Base-by-base conservation (phyloP, 805 yeast genomes). In the Teunomyces stri region DNA sequence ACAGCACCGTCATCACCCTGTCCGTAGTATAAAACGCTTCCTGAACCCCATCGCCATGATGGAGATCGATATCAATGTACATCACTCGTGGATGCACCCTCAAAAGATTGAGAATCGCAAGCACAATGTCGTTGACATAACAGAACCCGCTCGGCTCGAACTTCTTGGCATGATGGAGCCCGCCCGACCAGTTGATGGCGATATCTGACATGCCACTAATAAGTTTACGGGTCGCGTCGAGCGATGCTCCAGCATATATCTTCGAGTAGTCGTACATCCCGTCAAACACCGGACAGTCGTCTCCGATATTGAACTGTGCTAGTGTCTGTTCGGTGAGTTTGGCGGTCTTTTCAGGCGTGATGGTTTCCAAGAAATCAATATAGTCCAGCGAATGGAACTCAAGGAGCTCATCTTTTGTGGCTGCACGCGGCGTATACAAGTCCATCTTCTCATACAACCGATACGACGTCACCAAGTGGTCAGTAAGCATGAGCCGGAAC, bases 31-130 rank as follows among this genome's bases (percentile, higher is more conserved):
- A 88, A 61, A 92, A 92, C 0, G 97, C 97, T 66, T 92, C 98
- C 66, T 92, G 96, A 15, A 92, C 98, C 54, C 98, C 98, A 67
- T 92, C 98, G 39, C 98, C 98, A 62, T 92, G 98, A 65, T 92
- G 98, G 11, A 92, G 80, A 65, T 92, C 98, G 47, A 90, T 91
- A 66, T 92, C 98, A 46, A 92, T 87, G 64, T 92, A 92, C 62
- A 92, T 74, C 6, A 92, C 97, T 53, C 98, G 79, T 36, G 96
- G 94, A 67, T 91, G 96, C 53, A 88, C 89, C 45, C 97, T 73
- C 51, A 92, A 72, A 36, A 92, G 74, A 63, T 92, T 89, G 51
- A 92, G 73, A 37, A 91, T 89, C 42, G 96, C 89, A 41, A 92
- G 72, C 1, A 90, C 98, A 53, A 92, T 92, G 70, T 92, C 98